phyloP scores from a whole-genome alignment of 164 flowering plant species.

The Hamamelis virginiana region DNA sequence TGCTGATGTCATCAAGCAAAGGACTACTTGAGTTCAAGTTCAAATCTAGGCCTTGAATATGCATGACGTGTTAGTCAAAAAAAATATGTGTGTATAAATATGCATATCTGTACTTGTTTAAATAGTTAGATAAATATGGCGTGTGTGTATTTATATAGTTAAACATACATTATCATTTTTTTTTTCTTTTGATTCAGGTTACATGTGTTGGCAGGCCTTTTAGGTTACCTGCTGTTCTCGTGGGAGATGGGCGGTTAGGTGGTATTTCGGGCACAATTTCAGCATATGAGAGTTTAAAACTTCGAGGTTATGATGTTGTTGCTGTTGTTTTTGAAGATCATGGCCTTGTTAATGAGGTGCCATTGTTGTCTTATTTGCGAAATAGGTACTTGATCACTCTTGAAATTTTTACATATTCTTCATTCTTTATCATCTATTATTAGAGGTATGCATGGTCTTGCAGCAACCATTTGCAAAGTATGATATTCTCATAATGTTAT shows the following conservation, averaged over 20 bases:
- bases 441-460: background rate
- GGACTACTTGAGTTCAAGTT: no score
- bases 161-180: background rate
- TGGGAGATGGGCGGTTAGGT: constrained; percentile 94
- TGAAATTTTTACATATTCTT: background rate
- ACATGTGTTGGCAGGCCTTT: constrained; percentile 56
- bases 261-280: constrained; percentile 95
- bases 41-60: no score
- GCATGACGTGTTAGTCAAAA: no score
- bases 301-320: constrained; percentile 89
- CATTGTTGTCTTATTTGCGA: constrained; percentile 62
- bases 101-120: no score
- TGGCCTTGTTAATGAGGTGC: constrained; percentile 74
- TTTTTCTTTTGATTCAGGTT: background rate
- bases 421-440: background rate
- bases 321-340: constrained; percentile 83
- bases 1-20: no score
- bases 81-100: no score
- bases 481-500: background rate
- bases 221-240: constrained; percentile 87
- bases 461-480: background rate
- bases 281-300: constrained; percentile 81
- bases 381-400: constrained; percentile 49
- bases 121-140: no score
- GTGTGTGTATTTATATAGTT: background rate